These are phyloP conservation scores for Backusella parvicylindrica DNA, from an alignment of 192 early-diverging fungal genomes.

Conservation along the genomic window DNA sequence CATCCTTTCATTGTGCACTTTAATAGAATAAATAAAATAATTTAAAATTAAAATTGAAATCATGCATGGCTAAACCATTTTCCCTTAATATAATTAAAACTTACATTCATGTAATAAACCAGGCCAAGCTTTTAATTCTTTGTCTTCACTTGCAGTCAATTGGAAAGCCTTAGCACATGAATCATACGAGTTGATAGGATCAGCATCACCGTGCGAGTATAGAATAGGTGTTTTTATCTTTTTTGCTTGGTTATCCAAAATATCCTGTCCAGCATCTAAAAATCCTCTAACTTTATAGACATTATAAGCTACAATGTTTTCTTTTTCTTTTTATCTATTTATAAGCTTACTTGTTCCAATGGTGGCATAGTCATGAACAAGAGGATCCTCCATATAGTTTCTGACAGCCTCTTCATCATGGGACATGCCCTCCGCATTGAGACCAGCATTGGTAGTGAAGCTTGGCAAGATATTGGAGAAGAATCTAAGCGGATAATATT, in stretches of 20 bases:
- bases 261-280: conserved; percentile 38
- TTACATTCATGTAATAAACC: conserved; percentile 41
- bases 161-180: conserved; percentile 38
- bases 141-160: conserved; percentile 37
- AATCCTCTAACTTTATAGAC: conserved; percentile 25
- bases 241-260: conserved; percentile 29
- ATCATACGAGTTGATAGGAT: conserved; percentile 38
- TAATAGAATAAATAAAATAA: no score
- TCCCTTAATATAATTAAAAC: background rate
- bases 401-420: conserved; percentile 40
- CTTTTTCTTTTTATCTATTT: no score
- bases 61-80: background rate
- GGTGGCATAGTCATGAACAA: conserved; percentile 47
- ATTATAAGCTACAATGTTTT: no score
- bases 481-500: conserved; percentile 24
- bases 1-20: background rate
- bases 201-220: conserved; percentile 48
- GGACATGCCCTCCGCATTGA: conserved; percentile 42
- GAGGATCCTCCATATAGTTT: conserved; percentile 53
- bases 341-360: conserved; percentile 34
- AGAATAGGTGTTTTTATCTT: conserved; percentile 47
- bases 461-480: conserved; percentile 39
- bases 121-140: conserved; percentile 28
- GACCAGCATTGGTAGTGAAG: conserved; percentile 31
- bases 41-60: no score